phyloP scores from a whole-genome alignment of 2,329 filamentous ascomycete species.

The Talaromyces rugulosus region DNA sequence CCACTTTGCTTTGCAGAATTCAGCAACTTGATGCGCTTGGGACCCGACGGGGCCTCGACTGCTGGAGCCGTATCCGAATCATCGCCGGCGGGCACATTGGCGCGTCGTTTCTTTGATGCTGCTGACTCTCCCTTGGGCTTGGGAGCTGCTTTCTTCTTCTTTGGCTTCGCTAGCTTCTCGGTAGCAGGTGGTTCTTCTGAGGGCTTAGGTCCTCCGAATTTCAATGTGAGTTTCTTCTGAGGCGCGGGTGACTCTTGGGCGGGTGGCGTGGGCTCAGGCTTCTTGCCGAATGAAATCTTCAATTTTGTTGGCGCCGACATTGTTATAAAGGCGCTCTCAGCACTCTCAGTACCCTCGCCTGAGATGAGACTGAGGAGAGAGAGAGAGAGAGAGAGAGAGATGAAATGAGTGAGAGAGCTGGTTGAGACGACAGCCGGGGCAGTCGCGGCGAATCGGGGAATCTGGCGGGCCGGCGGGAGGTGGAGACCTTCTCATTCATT shows the following conservation, averaged over 20 bases:
- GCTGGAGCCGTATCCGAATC: slow-evolving; percentile 19
- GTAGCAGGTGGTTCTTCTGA: slow-evolving; percentile 26
- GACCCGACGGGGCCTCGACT: slow-evolving; percentile 16
- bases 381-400: not conserved
- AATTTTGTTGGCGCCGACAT: slow-evolving; percentile 37
- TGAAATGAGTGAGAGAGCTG: not conserved
- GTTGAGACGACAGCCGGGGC: not conserved
- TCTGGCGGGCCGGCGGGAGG: slow-evolving; percentile 11
- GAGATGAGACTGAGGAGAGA: not conserved
- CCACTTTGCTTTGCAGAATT: slow-evolving; percentile 35
- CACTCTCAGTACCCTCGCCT: not conserved
- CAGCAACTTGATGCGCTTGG: slow-evolving; percentile 36
- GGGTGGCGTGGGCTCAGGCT: slow-evolving; percentile 19
- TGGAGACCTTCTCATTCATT: not conserved
- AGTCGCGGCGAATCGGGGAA: slow-evolving; percentile 6
- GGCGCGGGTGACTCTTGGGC: slow-evolving; percentile 21
- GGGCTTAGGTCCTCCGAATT: slow-evolving; percentile 26
- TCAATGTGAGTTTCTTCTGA: slow-evolving; percentile 39
- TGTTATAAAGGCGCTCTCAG: slow-evolving; percentile 7
- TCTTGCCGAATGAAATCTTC: slow-evolving; percentile 41
- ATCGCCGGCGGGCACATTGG: slow-evolving; percentile 23
- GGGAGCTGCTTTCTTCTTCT: slow-evolving; percentile 29
- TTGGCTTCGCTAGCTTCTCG: slow-evolving; percentile 20
- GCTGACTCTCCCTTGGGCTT: slow-evolving; percentile 10
- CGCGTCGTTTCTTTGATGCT: slow-evolving; percentile 35